Evolutionary conservation across 441 rosid genomes (phyloP), one percentile per base, ranked within the genome.

Genomic region (Pelargonium citronellum): DNA sequence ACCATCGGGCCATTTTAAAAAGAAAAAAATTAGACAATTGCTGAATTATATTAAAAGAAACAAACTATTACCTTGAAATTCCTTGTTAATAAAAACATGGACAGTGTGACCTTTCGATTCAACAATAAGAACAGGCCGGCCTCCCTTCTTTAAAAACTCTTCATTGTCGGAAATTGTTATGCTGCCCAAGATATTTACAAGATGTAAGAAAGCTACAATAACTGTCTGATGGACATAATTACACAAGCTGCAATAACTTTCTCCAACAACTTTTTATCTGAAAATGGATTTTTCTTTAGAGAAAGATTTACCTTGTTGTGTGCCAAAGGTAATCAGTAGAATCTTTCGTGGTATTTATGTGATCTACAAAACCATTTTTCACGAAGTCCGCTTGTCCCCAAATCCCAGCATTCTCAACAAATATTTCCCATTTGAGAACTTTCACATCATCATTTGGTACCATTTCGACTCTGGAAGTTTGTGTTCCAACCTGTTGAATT

Each of bases 291-390:
- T 51, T 74, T 73, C 69, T 44, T 53, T 20, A 67, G 66, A 78
- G 70, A 9, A 64, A 61, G 41, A 82, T 83, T 68, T 76, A 95
- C 99, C 97, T 95, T 81, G 89, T 90, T 68, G 87, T 92, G 77
- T 88, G 88, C 99, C 99, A 95, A 66, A 95, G 93, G 80, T 95
- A 85, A 83, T 92, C 99, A 27, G 98, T 86, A 55, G 85, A 78
- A 79, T 92, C 93, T 78, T 82, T 83, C 66, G 98, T 90, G 79
- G 95, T 81, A 82, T 92, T 95, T 61, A 95, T 78, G 71, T 90
- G 97, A 82, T 92, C 99, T 63, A 83, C 90, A 68, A 95, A 80
- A 65, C 69, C 79, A 60, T 78, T 88, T 71, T 78, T 84, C 22
- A 80, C 80, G 57, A 89, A 87, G 80, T 90, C 95, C 47, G 87